phyloP scores from a whole-genome alignment of 176 grass and related monocot genomes.

The Rhynchospora pubera region DNA sequence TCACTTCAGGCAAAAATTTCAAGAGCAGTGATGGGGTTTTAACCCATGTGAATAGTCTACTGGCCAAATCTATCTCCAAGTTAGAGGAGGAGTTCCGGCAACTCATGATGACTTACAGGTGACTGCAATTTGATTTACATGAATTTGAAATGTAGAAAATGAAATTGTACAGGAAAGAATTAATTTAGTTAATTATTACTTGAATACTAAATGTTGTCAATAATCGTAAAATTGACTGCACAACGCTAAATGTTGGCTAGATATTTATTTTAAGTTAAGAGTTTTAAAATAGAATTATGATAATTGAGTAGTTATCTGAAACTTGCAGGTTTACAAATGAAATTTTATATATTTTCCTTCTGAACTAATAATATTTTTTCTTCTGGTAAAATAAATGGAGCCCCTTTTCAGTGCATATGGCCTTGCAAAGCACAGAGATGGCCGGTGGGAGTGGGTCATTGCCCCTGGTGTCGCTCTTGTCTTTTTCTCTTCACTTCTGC shows the following conservation, averaged over 20 bases:
- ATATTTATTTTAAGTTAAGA: too few species aligned
- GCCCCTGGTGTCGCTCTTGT: too few species aligned
- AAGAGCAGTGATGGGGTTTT: slow-evolving; percentile 58
- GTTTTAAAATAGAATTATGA: too few species aligned
- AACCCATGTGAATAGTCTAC: slow-evolving; percentile 50
- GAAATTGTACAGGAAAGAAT: neutral
- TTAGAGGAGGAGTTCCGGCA: slow-evolving; percentile 84
- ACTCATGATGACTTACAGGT: slow-evolving; percentile 56
- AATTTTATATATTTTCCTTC: too few species aligned
- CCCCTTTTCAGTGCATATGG: too few species aligned
- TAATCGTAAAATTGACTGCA: neutral
- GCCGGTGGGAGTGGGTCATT: too few species aligned
- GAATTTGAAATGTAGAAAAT: neutral
- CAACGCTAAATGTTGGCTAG: neutral
- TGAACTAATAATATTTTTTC: too few species aligned
- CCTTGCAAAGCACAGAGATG: too few species aligned
- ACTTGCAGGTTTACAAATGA: too few species aligned
- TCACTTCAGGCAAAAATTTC: slow-evolving; percentile 70
- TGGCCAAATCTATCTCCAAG: slow-evolving; percentile 62
- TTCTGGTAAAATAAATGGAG: too few species aligned
- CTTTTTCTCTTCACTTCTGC: too few species aligned
- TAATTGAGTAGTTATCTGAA: too few species aligned
- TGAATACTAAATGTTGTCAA: neutral
- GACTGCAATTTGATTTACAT: neutral
- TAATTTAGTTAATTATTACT: neutral